Evolutionary conservation across 2,329 filamentous ascomycete genomes (phyloP).

Genomic region (Herpotrichia juniperi): DNA sequence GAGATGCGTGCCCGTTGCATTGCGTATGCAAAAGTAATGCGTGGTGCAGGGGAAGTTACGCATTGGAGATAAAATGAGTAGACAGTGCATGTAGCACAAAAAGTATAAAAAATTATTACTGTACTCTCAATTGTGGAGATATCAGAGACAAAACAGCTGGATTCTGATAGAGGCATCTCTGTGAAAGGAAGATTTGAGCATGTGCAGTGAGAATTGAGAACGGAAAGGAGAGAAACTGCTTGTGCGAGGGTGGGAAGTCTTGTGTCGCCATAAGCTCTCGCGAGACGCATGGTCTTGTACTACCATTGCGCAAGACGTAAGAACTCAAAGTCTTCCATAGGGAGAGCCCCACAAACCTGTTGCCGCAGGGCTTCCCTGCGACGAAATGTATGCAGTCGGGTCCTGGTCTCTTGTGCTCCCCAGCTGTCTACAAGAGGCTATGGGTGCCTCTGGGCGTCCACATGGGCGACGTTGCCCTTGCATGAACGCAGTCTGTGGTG

Average conservation of each 20-base stretch:
- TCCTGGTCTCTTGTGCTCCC: constrained; percentile 6
- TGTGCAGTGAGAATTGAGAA: constrained; percentile 5
- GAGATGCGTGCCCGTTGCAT: constrained; percentile 24
- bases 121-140: constrained; percentile 1
- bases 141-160: constrained; percentile 1
- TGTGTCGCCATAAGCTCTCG: constrained; percentile 6
- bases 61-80: not conserved
- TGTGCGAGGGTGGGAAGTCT: not conserved
- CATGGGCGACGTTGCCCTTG: not conserved
- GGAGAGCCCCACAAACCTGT: not conserved
- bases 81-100: not conserved
- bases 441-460: not conserved
- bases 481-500: not conserved
- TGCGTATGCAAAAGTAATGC: constrained; percentile 20
- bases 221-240: constrained; percentile 5
- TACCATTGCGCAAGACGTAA: constrained; percentile 4
- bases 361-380: not conserved
- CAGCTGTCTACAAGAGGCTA: not conserved
- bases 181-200: not conserved
- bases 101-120: not conserved
- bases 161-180: not conserved
- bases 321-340: not conserved
- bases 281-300: constrained; percentile 1
- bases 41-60: constrained; percentile 13
- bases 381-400: constrained; percentile 5